Evolutionary conservation across 1,139 yeast genomes (phyloP), one percentile per base, ranked within the genome.

Genomic region (Arxiozyma slooffiae): DNA sequence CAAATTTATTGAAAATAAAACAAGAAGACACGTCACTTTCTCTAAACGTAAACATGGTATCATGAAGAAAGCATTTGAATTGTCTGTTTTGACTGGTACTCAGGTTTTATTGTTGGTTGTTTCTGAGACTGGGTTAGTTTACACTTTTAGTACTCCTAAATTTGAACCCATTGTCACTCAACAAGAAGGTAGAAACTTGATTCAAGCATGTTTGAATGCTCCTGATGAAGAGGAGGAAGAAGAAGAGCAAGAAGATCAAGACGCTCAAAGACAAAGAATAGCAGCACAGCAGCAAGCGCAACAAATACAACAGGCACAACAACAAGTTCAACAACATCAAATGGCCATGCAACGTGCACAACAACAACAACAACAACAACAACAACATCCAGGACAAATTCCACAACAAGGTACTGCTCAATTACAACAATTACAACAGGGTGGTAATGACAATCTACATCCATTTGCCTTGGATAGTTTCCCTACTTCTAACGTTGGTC

Each of bases 1-100:
- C 70, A 88, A 88, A 74, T 92, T 92, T 67, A 92, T 92, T 65
- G 96, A 89, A 71, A 97, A 92, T 71, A 92, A 92, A 72, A 87
- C 96, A 38, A 82, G 97, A 69, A 87, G 98, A 66, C 98, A 92
- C 71, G 92, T 92, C 61, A 92, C 97, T 30, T 92, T 92, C 64
- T 87, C 96, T 50, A 92, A 92, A 73, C 85, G 98, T 71, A 90
- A 90, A 71, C 97, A 97, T 43, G 98, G 98, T 58, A 90, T 92
- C 64, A 92, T 92, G 98, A 92, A 92, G 73, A 92, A 85, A 74
- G 98, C 98, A n/a, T 92, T 90, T 71, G 98, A 92, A 68, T 77
- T 92, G 59, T 84, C 95, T 24, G 97, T 92, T 48, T 77, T 92
- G 61, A 92, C 98, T 16, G 98, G 98, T 48, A 92, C 97, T 43